These are phyloP conservation scores for Fusarium transvaalense DNA, from an alignment of 2,329 filamentous ascomycete genomes.

Conservation along the genomic window DNA sequence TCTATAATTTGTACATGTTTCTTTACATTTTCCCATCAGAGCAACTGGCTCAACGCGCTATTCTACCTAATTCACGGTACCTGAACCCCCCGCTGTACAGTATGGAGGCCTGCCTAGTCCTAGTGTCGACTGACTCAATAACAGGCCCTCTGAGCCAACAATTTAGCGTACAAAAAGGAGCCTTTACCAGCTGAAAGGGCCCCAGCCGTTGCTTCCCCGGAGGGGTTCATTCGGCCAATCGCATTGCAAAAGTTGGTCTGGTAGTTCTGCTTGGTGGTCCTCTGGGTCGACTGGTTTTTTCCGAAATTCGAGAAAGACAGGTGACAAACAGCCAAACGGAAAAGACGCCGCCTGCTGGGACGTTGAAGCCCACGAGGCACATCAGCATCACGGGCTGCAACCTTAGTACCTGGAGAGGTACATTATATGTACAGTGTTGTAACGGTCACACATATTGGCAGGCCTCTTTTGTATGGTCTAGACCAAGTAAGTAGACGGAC, in stretches of 20 bases:
- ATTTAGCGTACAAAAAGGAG: conserved; percentile 35
- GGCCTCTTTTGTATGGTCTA: conserved; percentile 23
- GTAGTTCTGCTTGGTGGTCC: conserved; percentile 26
- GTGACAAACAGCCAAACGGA: conserved; percentile 38
- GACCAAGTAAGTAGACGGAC: too few species aligned
- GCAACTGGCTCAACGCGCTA: conserved; percentile 14
- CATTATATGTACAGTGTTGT: background rate
- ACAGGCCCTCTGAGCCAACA: conserved; percentile 27
- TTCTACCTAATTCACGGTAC: conserved; percentile 16
- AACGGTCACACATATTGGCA: conserved; percentile 20
- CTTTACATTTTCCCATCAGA: conserved; percentile 20
- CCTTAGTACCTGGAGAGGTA: background rate
- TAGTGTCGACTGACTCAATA: conserved; percentile 43
- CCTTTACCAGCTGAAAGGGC: conserved; percentile 36
- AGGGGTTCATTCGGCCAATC: conserved; percentile 31
- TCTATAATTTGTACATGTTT: background rate
- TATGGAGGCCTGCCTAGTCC: conserved; percentile 31
- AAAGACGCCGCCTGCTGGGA: conserved; percentile 34
- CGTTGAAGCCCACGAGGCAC: conserved; percentile 25
- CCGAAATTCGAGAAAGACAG: conserved; percentile 22
- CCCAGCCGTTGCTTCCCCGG: conserved; percentile 35
- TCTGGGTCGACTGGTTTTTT: conserved; percentile 22
- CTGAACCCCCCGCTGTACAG: conserved; percentile 24
- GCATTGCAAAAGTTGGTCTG: conserved; percentile 7
- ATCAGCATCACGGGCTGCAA: background rate